These are phyloP conservation scores for Thermothelomyces thermophilus DNA, from an alignment of 2,329 filamentous ascomycete species.

Conservation along the genomic window DNA sequence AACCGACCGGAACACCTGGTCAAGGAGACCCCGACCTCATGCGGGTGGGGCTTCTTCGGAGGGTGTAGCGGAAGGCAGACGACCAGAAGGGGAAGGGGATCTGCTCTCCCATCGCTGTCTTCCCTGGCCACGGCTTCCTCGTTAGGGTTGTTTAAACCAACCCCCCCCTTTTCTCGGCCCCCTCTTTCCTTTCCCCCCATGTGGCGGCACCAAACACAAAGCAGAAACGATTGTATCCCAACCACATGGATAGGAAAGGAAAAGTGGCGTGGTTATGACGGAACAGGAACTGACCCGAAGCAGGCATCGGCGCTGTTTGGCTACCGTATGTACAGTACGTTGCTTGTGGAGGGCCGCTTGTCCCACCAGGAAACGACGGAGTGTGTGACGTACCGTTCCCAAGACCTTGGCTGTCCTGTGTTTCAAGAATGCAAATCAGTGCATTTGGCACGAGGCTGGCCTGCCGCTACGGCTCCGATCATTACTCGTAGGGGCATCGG, in stretches of 20 bases:
- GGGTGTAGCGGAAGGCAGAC: not conserved
- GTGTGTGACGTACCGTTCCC: not conserved
- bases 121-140: not conserved
- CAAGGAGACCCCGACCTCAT: not conserved
- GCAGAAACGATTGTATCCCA: not conserved
- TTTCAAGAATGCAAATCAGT: conserved; percentile 23
- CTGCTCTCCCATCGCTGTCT: conserved; percentile 8
- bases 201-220: not conserved
- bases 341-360: too few relatives aligned
- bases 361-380: not conserved
- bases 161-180: too few relatives aligned
- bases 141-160: not conserved
- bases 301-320: not conserved
- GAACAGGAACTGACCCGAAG: not conserved
- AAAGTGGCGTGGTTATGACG: not conserved
- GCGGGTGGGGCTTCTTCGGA: conserved; percentile 8
- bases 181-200: too few relatives aligned
- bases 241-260: not conserved
- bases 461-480: conserved; percentile 12
- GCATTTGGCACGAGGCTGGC: conserved; percentile 11
- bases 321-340: too few relatives aligned
- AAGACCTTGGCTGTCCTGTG: conserved; percentile 9
- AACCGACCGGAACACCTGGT: not conserved
- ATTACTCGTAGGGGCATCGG: conserved; percentile 17
- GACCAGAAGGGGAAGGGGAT: conserved; percentile 18